Percentiles rank a stretch among this genome's conserved stretches.
phyloP scores from a whole-genome alignment of 352 stramenopile species.

The Albugo laibachii region DNA sequence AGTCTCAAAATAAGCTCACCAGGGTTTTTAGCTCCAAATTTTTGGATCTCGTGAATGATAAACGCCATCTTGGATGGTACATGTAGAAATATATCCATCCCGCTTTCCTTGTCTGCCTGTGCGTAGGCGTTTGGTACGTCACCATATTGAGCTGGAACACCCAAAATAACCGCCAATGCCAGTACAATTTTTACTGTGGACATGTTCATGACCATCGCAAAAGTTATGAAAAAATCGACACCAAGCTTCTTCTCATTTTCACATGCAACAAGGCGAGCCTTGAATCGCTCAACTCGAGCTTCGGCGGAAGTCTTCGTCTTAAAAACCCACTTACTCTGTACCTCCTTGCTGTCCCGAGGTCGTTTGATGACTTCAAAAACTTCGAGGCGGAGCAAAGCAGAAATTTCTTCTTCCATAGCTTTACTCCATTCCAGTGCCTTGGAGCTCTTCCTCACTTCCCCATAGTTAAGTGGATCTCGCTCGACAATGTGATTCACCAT shows the following conservation, averaged over 20 bases:
- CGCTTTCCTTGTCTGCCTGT: not conserved
- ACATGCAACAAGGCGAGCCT: slow-evolving; percentile 4
- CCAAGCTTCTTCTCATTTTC: not conserved
- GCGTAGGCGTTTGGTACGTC: slow-evolving; percentile 4
- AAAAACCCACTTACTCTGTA: slow-evolving; percentile 4
- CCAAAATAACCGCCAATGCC: not conserved
- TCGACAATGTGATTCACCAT: too few relatives aligned
- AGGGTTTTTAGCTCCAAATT: too few relatives aligned
- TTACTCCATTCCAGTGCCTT: not conserved
- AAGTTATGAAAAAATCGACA: not conserved
- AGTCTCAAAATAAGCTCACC: slow-evolving; percentile 7
- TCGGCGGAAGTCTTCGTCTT: not conserved
- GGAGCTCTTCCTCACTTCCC: not conserved
- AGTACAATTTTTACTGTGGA: not conserved
- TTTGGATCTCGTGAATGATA: too few relatives aligned
- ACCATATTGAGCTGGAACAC: not conserved
- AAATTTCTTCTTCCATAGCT: not conserved
- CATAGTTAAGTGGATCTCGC: slow-evolving; percentile 2
- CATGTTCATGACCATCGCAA: too few relatives aligned
- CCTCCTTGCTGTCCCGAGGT: not conserved
- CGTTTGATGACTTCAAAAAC: not conserved
- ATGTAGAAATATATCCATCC: slow-evolving; percentile 2
- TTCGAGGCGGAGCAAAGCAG: not conserved
- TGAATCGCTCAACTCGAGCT: slow-evolving; percentile 3
- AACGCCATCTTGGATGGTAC: too few relatives aligned